A percentile compares a stretch with the other conserved stretches of the same genome.
Conservation (phyloP, 1,284 basidiomycete genomes). For the Earliella scabrosa region DNA sequence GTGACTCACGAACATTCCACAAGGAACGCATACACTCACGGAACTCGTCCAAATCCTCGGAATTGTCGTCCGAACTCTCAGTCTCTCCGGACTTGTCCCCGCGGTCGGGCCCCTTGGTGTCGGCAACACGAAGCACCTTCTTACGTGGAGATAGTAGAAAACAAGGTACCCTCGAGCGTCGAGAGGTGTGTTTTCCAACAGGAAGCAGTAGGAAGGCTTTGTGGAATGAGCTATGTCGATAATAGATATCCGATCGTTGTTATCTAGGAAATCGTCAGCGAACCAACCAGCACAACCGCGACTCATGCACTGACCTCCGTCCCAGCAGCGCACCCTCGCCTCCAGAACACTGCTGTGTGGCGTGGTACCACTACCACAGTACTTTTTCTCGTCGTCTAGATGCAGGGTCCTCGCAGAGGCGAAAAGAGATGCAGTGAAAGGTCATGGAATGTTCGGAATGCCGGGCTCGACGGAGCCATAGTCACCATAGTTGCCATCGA, state of each 20-base stretch:
- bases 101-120: too few relatives aligned
- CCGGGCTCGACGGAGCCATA: conserved; percentile 7
- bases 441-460: conserved; percentile 34
- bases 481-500: conserved; percentile 33
- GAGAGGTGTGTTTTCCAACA: conserved; percentile 23
- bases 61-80: too few relatives aligned
- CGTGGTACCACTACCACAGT: conserved; percentile 2
- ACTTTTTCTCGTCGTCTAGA: conserved; percentile 2
- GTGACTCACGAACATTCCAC: too few relatives aligned
- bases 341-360: conserved; percentile 6
- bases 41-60: too few relatives aligned
- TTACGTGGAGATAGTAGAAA: conserved; percentile 35
- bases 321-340: conserved; percentile 34
- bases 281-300: too few relatives aligned
- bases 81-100: too few relatives aligned
- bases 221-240: conserved; percentile 44
- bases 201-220: conserved; percentile 40
- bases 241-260: conserved; percentile 46
- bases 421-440: conserved; percentile 32
- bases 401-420: conserved; percentile 17
- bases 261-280: conserved; percentile 32
- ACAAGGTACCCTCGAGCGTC: conserved; percentile 36
- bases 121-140: not conserved
- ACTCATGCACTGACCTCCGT: conserved; percentile 29
- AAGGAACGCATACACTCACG: too few relatives aligned